A percentile compares a stretch with the other conserved stretches of the same genome.
These are phyloP conservation scores for Calocybe gangraenosa DNA, from an alignment of 768 basidiomycete genomes.

Conservation along the genomic window DNA sequence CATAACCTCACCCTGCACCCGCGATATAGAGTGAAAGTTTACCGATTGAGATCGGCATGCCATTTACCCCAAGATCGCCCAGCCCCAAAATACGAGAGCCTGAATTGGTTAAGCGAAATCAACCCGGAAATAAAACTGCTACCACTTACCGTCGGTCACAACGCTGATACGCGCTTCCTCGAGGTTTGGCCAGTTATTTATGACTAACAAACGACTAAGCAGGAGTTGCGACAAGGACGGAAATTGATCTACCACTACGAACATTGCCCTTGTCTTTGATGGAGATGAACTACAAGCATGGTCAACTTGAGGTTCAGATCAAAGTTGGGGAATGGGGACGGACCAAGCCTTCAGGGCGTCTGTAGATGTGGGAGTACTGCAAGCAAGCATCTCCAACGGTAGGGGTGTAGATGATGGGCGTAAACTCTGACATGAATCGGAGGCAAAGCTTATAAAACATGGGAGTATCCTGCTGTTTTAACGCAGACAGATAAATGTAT, in stretches of 20 bases:
- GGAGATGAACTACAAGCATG: slow-evolving; percentile 60
- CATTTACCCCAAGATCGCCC: slow-evolving; percentile 79
- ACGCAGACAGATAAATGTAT: slow-evolving; percentile 77
- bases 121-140: slow-evolving; percentile 20
- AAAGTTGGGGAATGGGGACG: slow-evolving; percentile 16
- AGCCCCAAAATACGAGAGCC: slow-evolving; percentile 88
- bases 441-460: slow-evolving; percentile 80
- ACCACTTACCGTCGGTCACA: slow-evolving; percentile 76
- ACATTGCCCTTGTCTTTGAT: slow-evolving; percentile 83
- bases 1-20: slow-evolving; percentile 68
- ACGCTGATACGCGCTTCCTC: slow-evolving; percentile 85
- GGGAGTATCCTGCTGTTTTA: slow-evolving; percentile 67
- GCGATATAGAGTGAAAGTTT: slow-evolving; percentile 89
- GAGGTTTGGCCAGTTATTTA: slow-evolving; percentile 68
- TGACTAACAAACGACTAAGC: slow-evolving; percentile 31
- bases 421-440: slow-evolving; percentile 63
- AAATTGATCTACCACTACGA: slow-evolving; percentile 32
- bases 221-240: not conserved
- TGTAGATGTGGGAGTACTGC: slow-evolving; percentile 76
- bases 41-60: slow-evolving; percentile 89
- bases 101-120: slow-evolving; percentile 18
- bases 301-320: slow-evolving; percentile 10
- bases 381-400: slow-evolving; percentile 90
- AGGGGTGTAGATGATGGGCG: slow-evolving; percentile 88
- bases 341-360: slow-evolving; percentile 71